Evolutionary conservation across 2,329 filamentous ascomycete genomes (phyloP), one percentile per base, ranked within the genome.

Genomic region (Rhynchosporium graminicola): DNA sequence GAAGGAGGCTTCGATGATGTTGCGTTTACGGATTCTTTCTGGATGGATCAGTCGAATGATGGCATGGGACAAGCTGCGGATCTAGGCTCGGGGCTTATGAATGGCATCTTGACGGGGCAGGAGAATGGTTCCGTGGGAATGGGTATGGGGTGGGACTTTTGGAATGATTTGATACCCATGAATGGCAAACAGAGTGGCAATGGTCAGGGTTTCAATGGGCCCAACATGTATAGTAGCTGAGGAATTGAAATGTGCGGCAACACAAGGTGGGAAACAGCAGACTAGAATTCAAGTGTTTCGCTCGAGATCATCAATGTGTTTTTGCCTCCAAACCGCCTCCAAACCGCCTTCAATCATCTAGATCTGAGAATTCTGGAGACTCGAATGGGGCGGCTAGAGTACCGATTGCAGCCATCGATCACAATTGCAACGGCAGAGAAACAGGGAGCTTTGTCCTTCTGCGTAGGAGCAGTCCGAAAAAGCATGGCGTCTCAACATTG

Each of bases 121-220:
- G 52, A 56, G 13, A 56, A 56, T 9, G 28, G 29, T 7, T 43
- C 52, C 3, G 36, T 56, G 7, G 40, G 38, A 3, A 61, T 65
- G 60, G 40, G 38, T 3, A 59, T 65, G 60, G 62, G 61, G 6
- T 67, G 65, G 65, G 54, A 58, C 0, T 64, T 64, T 46, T 67
- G 65, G 65, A 64, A 63, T 52, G 60, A 64, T 55, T 48, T 63
- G 10, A 63, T 63, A 56, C 56, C 61, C 50, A 33, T 42, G 10
- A 43, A 57, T 28, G 59, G 45, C 26, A 45, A 29, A 46, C 28
- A 13, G 7, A 47, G 33, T 38, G 28, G 4, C 3, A 47, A 58
- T 58, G 42, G 50, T 3, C 50, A 52, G n/a, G 50, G 42, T 43
- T 43, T 43, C 28, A 20, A 38, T 33, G 38, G 8, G 40, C 54